These are phyloP conservation scores for Pholiota molesta DNA, from an alignment of 768 basidiomycete species.

Conservation along the genomic window DNA sequence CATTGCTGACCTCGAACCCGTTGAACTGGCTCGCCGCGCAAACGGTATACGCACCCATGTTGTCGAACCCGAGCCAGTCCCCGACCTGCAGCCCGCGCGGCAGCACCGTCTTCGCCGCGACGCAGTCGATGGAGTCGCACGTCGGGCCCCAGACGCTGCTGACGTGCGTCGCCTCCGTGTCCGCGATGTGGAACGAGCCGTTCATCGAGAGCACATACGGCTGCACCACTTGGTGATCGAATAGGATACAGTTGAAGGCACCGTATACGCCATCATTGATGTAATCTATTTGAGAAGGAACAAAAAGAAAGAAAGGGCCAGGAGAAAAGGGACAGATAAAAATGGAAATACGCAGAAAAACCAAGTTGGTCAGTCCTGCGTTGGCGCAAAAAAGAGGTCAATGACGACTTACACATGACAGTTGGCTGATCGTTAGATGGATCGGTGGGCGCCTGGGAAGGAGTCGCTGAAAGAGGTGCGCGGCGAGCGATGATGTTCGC, in stretches of 20 bases:
- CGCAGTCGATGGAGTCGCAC: conserved; percentile 97
- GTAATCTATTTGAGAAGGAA: conserved; percentile 67
- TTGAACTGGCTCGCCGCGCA: conserved; percentile 96
- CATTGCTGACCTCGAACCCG: conserved; percentile 72
- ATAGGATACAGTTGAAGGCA: conserved; percentile 94
- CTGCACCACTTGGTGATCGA: conserved; percentile 84
- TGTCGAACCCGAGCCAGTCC: conserved; percentile 97
- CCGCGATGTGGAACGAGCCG: conserved; percentile 23
- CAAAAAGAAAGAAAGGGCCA: conserved; percentile 4
- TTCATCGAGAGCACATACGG: conserved; percentile 76
- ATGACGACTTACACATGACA: conserved; percentile 85
- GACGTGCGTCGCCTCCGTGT: conserved; percentile 27
- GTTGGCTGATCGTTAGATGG: conserved; percentile 36
- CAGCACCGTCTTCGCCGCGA: conserved; percentile 63
- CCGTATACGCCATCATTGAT: conserved; percentile 99
- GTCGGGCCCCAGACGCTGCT: conserved; percentile 98
- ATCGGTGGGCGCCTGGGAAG: conserved; percentile 3
- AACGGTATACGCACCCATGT: conserved; percentile 99
- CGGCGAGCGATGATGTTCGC: conserved; percentile 93
- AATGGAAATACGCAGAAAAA: conserved; percentile 37
- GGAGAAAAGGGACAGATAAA: conserved; percentile 6
- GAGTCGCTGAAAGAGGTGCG: conserved; percentile 41
- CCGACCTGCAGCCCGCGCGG: conserved; percentile 81
- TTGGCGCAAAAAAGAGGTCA: background rate
- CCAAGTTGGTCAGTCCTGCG: background rate